Conservation (phyloP, 2,329 filamentous ascomycete genomes). For the Tothia fuscella region DNA sequence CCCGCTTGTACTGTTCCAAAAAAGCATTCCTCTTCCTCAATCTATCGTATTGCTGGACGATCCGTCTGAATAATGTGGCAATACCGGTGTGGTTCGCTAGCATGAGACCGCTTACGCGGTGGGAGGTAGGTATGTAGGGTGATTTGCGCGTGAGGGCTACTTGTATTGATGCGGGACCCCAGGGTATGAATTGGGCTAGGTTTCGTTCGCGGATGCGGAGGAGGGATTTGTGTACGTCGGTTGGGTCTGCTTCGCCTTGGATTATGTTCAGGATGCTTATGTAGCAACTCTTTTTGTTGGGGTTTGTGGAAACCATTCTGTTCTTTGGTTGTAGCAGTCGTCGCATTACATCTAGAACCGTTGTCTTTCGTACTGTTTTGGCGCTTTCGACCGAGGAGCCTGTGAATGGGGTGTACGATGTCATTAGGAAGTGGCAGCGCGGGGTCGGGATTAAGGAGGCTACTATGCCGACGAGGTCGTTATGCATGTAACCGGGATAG, state of each 20-base stretch:
- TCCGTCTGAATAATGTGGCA: constrained; percentile 90
- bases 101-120: constrained; percentile 94
- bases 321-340: constrained; percentile 94
- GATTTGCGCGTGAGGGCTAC: constrained; percentile 94
- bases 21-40: constrained; percentile 96
- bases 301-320: constrained; percentile 93
- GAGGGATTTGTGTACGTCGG: constrained; percentile 92
- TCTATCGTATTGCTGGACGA: constrained; percentile 82
- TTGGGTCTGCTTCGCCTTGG: constrained; percentile 94
- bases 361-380: constrained; percentile 96
- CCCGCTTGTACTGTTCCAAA: constrained; percentile 91
- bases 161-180: constrained; percentile 95
- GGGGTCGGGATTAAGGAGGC: constrained; percentile 93
- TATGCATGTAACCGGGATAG: constrained; percentile 99
- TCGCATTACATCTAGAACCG: constrained; percentile 94
- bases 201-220: constrained; percentile 89
- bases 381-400: constrained; percentile 93
- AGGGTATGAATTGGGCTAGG: constrained; percentile 92
- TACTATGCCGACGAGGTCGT: constrained; percentile 93
- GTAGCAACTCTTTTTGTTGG: constrained; percentile 95
- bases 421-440: constrained; percentile 96
- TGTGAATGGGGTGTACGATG: constrained; percentile 95
- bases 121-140: constrained; percentile 86
- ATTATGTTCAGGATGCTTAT: constrained; percentile 99
- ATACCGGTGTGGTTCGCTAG: constrained; percentile 96